A percentile compares a stretch with the other conserved stretches of the same genome.
These are phyloP conservation scores for Zymoseptoria passerinii DNA, from an alignment of 2,329 filamentous ascomycete species.

Conservation along the genomic window DNA sequence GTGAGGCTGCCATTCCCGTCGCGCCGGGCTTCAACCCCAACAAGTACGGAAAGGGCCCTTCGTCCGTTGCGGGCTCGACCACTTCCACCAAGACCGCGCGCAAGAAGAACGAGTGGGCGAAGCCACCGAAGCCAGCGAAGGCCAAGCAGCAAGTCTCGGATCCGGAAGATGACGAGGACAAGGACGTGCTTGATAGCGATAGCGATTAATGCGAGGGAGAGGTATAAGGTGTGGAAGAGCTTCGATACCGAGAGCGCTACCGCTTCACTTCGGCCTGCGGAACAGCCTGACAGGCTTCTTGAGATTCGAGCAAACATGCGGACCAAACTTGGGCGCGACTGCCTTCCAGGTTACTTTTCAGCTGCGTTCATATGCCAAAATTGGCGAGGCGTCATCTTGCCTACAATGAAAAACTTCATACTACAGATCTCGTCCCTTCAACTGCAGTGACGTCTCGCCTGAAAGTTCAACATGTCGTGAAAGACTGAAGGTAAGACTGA, in stretches of 20 bases:
- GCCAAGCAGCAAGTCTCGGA: background rate
- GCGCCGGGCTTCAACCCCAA: constrained; percentile 1
- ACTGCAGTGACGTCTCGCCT: too few species aligned
- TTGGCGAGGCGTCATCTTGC: background rate
- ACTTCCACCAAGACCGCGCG: background rate
- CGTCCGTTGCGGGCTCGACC: background rate
- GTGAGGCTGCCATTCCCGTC: constrained; percentile 1
- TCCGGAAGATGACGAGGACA: constrained; percentile 3
- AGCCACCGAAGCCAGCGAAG: background rate
- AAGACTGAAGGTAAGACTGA: too few species aligned
- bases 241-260: background rate
- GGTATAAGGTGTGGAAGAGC: background rate
- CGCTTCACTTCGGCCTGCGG: background rate
- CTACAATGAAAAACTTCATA: background rate
- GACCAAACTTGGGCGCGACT: too few species aligned
- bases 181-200: constrained; percentile 1
- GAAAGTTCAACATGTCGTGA: too few species aligned
- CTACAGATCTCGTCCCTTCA: too few species aligned
- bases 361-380: background rate
- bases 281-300: background rate
- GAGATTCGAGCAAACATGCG: background rate
- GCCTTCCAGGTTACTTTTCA: too few species aligned
- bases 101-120: background rate
- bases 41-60: constrained; percentile 1
- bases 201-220: constrained; percentile 1